Percentiles rank a stretch among this genome's conserved stretches.
Conservation (phyloP, 2,329 filamentous ascomycete genomes). For the Sporothrix sp. region DNA sequence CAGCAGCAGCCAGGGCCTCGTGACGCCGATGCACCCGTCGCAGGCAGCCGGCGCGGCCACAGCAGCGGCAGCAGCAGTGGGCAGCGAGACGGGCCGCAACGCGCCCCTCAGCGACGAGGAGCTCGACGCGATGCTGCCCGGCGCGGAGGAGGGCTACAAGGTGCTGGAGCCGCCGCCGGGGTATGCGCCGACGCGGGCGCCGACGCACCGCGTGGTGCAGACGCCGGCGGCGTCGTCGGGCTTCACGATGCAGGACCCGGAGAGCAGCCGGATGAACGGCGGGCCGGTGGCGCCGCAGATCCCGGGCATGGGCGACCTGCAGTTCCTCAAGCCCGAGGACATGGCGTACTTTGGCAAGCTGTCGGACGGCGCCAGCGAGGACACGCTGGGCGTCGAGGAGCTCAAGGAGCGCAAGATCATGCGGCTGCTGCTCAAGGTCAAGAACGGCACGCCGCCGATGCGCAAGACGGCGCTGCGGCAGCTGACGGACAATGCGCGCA, state of each 20-base stretch:
- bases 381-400: slow-evolving; percentile 83
- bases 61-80: slow-evolving; percentile 48
- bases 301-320: slow-evolving; percentile 86
- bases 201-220: slow-evolving; percentile 63
- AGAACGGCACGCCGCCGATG: slow-evolving; percentile 98
- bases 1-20: slow-evolving; percentile 51
- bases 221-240: slow-evolving; percentile 69
- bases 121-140: slow-evolving; percentile 80
- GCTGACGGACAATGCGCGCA: slow-evolving; percentile 91
- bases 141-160: slow-evolving; percentile 84
- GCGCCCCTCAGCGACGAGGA: slow-evolving; percentile 85
- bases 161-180: slow-evolving; percentile 83
- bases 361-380: slow-evolving; percentile 88
- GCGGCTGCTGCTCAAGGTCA: slow-evolving; percentile 92
- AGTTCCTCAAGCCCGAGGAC: slow-evolving; percentile 97
- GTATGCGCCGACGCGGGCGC: slow-evolving; percentile 73
- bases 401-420: slow-evolving; percentile 98
- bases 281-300: slow-evolving; percentile 94
- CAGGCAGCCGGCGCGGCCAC: slow-evolving; percentile 41
- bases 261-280: slow-evolving; percentile 69
- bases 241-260: slow-evolving; percentile 96
- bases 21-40: slow-evolving; percentile 66
- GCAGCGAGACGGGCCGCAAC: slow-evolving; percentile 71
- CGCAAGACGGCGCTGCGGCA: slow-evolving; percentile 95
- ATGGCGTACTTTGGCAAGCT: slow-evolving; percentile 99